A percentile compares a stretch with the other conserved stretches of the same genome.
These are phyloP conservation scores for Chaetomium sp. DNA, from an alignment of 2,329 filamentous ascomycete genomes.

Conservation along the genomic window DNA sequence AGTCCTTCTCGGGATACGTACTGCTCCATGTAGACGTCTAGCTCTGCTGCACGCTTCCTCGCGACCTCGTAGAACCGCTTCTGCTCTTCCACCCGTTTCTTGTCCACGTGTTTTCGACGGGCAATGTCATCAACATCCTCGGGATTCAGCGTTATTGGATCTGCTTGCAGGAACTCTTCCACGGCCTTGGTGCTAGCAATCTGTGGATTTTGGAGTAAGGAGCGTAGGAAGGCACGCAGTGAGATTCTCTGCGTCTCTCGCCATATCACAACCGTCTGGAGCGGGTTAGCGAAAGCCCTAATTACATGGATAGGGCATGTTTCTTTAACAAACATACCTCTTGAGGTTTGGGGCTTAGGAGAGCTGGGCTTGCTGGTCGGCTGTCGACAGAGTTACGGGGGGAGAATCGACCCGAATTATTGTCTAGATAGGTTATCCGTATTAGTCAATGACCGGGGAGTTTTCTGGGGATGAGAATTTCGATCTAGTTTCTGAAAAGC, in stretches of 20 bases:
- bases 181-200: conserved; percentile 79
- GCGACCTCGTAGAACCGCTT: conserved; percentile 94
- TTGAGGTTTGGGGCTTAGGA: conserved; percentile 23
- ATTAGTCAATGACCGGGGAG: neutral
- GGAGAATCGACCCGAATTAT: conserved; percentile 33
- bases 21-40: conserved; percentile 98
- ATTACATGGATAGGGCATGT: neutral
- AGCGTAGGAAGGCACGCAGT: conserved; percentile 81
- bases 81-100: conserved; percentile 85
- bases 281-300: conserved; percentile 12
- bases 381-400: conserved; percentile 42
- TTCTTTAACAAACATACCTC: conserved; percentile 22
- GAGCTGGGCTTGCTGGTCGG: conserved; percentile 26
- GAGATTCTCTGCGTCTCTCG: conserved; percentile 89
- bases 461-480: neutral
- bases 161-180: conserved; percentile 69
- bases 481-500: neutral
- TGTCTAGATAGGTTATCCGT: conserved; percentile 19
- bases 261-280: conserved; percentile 53
- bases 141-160: conserved; percentile 68
- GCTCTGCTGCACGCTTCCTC: conserved; percentile 76
- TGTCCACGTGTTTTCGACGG: conserved; percentile 73
- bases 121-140: conserved; percentile 80
- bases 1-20: conserved; percentile 36
- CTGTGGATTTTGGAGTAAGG: conserved; percentile 74